Evolutionary conservation across 164 flowering plant species (phyloP).

Genomic region (Amborella trichopoda): DNA sequence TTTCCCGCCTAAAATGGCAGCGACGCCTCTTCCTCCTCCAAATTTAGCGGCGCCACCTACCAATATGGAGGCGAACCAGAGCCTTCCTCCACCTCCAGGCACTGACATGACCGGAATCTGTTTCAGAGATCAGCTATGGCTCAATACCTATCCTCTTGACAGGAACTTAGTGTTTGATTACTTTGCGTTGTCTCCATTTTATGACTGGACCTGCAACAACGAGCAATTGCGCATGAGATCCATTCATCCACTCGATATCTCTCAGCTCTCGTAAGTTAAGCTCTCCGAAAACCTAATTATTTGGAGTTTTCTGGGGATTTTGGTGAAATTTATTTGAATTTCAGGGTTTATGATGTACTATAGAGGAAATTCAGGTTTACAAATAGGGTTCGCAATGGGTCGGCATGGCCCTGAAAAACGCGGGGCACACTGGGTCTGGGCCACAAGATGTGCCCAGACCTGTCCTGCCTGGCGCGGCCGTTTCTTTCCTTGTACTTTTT

Average conservation of each 20-base stretch:
- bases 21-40: conserved; percentile 11
- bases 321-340: neutral
- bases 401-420: no score
- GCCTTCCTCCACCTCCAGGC: conserved; percentile 51
- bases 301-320: neutral
- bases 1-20: no score
- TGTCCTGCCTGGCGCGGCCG: no score
- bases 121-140: conserved; percentile 93
- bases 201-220: conserved; percentile 79
- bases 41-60: conserved; percentile 15
- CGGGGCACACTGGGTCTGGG: no score
- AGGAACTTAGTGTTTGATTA: conserved; percentile 89
- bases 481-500: no score
- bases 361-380: no score
- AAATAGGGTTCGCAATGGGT: no score
- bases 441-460: no score
- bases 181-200: conserved; percentile 92
- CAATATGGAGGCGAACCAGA: conserved; percentile 25
- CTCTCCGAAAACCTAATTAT: no score
- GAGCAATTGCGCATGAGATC: conserved; percentile 73
- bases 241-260: conserved; percentile 83
- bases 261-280: conserved; percentile 68
- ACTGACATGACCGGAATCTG: conserved; percentile 99
- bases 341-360: no score
- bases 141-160: conserved; percentile 83